Evolutionary conservation across 1,284 basidiomycete genomes (phyloP), one percentile per base, ranked within the genome.

Genomic region (Papiliotrema laurentii): DNA sequence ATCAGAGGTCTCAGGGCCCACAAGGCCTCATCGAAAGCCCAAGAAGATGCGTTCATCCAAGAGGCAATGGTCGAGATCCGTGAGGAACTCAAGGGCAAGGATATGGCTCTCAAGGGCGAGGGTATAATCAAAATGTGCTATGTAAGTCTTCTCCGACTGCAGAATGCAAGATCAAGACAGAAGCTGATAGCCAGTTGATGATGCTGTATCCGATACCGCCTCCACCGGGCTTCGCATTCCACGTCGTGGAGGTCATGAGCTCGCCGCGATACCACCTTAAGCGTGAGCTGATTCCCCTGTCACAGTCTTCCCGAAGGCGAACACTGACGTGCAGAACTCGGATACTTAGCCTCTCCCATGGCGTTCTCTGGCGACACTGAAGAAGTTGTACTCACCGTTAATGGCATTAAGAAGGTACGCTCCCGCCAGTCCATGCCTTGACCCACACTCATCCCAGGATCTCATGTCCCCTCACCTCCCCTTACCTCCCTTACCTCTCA

Each of bases 181-280:
- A 25, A 46, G 51, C 51, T 59, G 49, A 54, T 25, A 24, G 43
- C 2, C 49, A 75, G 73, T 62, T 74, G 28, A 71, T 76, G 73
- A 76, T 75, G 73, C 63, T 74, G 6, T 77, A 78, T 52, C 74
- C 75, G 3, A 69, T 76, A 21, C 64, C 75, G 6, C 67, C 75
- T 30, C 76, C 77, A 11, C 61, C 75, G 31, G 67, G 76, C 50
- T 75, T 76, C 46, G 72, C 92, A 5, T 97, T 97, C 68, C 85
- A 96, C 72, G 87, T 99, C 50, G 85, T 98, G 13, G 96, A 99
- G 68, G 89, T 94, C 64, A 98, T 98, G 96, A 93, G 91, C 26
- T 92, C 89, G 2, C 78, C 87, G 2, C 85, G 85, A 63, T 84
- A 86, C 61, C 91, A 97, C 73, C 80, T 96, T 59, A 99, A 99